These are phyloP conservation scores for Bondarzewia mesenterica DNA, from an alignment of 1,284 basidiomycete genomes.

Conservation along the genomic window DNA sequence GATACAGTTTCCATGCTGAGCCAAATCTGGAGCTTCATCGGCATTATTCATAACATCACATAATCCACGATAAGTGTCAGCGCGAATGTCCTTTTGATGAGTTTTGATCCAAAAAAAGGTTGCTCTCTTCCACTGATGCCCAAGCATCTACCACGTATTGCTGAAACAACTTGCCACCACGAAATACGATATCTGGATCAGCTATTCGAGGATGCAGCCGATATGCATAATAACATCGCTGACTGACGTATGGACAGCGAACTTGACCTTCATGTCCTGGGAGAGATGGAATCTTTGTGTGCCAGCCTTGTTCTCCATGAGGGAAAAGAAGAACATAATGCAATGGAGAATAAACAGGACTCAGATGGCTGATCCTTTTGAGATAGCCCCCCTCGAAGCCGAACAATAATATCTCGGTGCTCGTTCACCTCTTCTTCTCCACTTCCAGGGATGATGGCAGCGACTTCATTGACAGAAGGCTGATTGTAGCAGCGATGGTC, in stretches of 20 bases:
- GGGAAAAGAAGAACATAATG: slow-evolving; percentile 35
- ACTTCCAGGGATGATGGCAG: slow-evolving; percentile 18
- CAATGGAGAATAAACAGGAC: slow-evolving; percentile 27
- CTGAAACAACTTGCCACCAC: slow-evolving; percentile 27
- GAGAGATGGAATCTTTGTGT: slow-evolving; percentile 18
- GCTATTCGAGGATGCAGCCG: slow-evolving; percentile 19
- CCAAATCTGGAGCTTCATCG: neutral
- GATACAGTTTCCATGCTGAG: slow-evolving; percentile 17
- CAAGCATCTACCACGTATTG: slow-evolving; percentile 29
- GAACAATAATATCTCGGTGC: slow-evolving; percentile 13
- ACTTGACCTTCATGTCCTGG: neutral
- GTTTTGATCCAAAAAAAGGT: slow-evolving; percentile 27
- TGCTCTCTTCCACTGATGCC: slow-evolving; percentile 20
- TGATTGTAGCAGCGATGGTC: slow-evolving; percentile 19
- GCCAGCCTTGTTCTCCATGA: slow-evolving; percentile 32
- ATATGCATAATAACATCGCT: slow-evolving; percentile 24
- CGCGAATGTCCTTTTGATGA: slow-evolving; percentile 19
- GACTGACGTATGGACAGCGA: slow-evolving; percentile 17
- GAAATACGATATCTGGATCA: slow-evolving; percentile 25
- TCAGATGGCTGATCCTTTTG: slow-evolving; percentile 23
- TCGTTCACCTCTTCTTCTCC: neutral
- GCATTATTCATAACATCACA: slow-evolving; percentile 22
- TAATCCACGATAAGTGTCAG: slow-evolving; percentile 28
- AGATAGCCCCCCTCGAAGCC: slow-evolving; percentile 15
- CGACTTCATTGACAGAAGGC: slow-evolving; percentile 21